Base-by-base conservation (phyloP, 768 basidiomycete genomes). In the Tephrocybe sp. region DNA sequence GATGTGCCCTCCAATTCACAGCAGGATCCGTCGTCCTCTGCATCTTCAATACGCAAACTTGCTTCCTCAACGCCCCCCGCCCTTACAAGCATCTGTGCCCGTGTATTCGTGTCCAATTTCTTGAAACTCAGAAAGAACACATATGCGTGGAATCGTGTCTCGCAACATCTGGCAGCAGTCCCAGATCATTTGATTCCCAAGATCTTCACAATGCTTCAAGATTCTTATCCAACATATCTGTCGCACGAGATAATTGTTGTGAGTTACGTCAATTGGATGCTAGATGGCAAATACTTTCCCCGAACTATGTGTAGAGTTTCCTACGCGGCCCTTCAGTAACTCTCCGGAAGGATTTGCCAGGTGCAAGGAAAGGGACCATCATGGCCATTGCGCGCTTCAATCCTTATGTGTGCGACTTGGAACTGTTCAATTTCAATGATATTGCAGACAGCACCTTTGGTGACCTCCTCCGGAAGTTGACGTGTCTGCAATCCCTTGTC, bases 181-280 rank as follows among this genome's bases (percentile, higher is more conserved):
- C 86, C 86, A 0, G 82, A 85, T 34, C 5, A 64, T 8, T 50
- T 84, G 4, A 64, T 78, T 13, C 74, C 79, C 24, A 75, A 64
- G 49, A 45, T 87, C 9, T 83, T 85, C 53, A 61, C 72, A 12
- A 74, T 78, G 61, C 63, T 87, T 38, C 72, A 70, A 46, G 60
- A 69, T 4, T 62, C 71, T 12, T 79, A 75, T 60, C 82, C 86
- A 11, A 73, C 70, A 2, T 64, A 78, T 47, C 69, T 88, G 34
- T 73, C 67, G 7, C 75, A 81, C 50, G 77, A 75, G 15, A 66
- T 86, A 13, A 83, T 88, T 28, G 69, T 71, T 53, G 85, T 85
- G 76, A 52, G 51, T 51, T 13, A 26, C 32, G 18, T 22, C 15
- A 24, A 12, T 12, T 37, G 24, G 3, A 22, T n/a, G n/a, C n/a